Evolutionary conservation across 192 early-diverging fungal genomes (phyloP), one percentile per base, ranked within the genome.

Genomic region (Coemansia guatemalensis): DNA sequence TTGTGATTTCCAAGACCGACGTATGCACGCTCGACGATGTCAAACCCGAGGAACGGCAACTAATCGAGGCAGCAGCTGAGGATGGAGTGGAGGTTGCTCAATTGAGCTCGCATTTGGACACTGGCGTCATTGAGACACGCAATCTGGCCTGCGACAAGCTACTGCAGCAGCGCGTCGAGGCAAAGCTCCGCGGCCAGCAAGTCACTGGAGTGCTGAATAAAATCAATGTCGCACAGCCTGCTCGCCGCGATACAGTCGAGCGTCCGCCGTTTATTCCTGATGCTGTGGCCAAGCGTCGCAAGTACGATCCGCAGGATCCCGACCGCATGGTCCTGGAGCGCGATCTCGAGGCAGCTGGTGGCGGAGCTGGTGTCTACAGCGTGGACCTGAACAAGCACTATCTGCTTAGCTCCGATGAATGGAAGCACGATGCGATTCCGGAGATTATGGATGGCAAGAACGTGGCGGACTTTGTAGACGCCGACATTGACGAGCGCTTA

Each of bases 391-490:
- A 96, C 75, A 97, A 97, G 83, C 82, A 82, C 62, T 99, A 99
- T 82, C 44, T 88, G 71, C 85, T 98, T 52, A 85, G 82, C 20
- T 76, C 93, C 47, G 84, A 86, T 53, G 92, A 95, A 47, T 98
- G 96, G 96, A 95, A 92, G 78, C 91, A 98, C 83, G 98, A 99
- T 80, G 82, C 82, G 41, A 95, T 99, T 56, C 98, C 98, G 33
- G 98, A 99, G 84, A 95, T 99, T 78, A 91, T 95, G 88, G 89
- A 98, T 69, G 96, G 96, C 69, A 92, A 94, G 85, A 99, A 99
- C 82, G 86, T 99, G 32, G 93, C 94, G 21, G 98, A 99, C 84
- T 99, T 98, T 77, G 83, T 98, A 72, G 98, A 99, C 83, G 84
- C 96, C 27, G 95, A 98, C 5, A 98, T 99, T 75, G 95, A 94